Evolutionary conservation across 768 basidiomycete species (phyloP), one percentile per base, ranked within the genome.

Genomic region (Trametes maxima): DNA sequence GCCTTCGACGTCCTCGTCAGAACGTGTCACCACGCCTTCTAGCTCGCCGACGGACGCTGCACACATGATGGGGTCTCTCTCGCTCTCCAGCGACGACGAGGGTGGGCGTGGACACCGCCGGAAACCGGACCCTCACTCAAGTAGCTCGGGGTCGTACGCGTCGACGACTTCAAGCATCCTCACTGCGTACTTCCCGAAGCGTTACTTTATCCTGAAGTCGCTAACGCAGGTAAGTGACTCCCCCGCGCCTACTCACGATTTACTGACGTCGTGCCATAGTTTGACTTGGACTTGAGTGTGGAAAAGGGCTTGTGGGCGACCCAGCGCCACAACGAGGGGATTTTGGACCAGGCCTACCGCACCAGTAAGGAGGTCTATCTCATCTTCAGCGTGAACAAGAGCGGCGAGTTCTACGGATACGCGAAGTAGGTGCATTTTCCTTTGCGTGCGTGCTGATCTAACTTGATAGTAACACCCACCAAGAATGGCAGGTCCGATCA

Each of bases 161-260:
- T 94, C 92, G 39, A 95, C 94, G 1, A 90, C 80, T 61, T 97
- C 95, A 21, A 92, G 89, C 69, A 77, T 96, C 67, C 77, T 98
- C 14, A 64, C 78, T 3, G 81, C 78, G 53, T 76, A 93, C 71
- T 98, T 96, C 73, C 94, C 94, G 2, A 83, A 82, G 68, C 86
- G 95, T n/a, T 93, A 87, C 70, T 97, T 97, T 68, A 95, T 98
- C 61, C 82, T 96, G 69, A 95, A 96, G 75, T 93, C 91, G 22
- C 74, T 91, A 70, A 89, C 89, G 1, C 85, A 87, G 78, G 94
- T 90, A 55, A 65, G 39, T 61, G 24, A 36, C 19, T 14, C 22
- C 10, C 17, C 12, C 33, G 13, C 21, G 22, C 52, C 16, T 53
- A 3, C 5, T 14, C 6, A 10, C 13, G 19, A 16, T 6, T 25